These are phyloP conservation scores for Cicer yamashitae DNA, from an alignment of 306 rosid species.

Conservation along the genomic window DNA sequence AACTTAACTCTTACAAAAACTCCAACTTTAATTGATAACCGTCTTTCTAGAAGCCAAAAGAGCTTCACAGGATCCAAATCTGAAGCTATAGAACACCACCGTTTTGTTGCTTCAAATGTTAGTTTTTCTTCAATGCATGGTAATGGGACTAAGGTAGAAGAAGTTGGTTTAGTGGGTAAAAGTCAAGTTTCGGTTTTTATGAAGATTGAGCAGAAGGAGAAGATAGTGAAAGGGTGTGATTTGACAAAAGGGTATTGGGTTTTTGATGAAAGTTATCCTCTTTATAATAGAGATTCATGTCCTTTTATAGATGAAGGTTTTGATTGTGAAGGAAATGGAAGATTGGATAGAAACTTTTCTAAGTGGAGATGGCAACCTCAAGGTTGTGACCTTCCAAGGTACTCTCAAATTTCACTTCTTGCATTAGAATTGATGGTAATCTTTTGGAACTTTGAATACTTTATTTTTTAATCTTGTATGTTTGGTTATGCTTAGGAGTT, in stretches of 20 bases:
- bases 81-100: conserved; percentile 3
- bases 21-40: conserved; percentile 54
- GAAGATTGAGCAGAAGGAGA: conserved; percentile 46
- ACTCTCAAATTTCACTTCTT: conserved; percentile 13
- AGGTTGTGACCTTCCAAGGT: conserved; percentile 77
- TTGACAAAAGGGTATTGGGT: conserved; percentile 79
- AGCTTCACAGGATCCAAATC: conserved; percentile 50
- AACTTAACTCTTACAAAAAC: conserved; percentile 51
- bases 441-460: too few species aligned
- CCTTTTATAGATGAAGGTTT: conserved; percentile 93
- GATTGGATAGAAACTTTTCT: conserved; percentile 69
- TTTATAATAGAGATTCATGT: conserved; percentile 71
- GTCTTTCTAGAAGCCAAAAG: conserved; percentile 48
- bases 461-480: background rate
- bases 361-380: conserved; percentile 91
- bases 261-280: conserved; percentile 75
- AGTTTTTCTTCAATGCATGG: conserved; percentile 47
- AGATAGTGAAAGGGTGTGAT: conserved; percentile 62
- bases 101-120: conserved; percentile 18
- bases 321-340: conserved; percentile 87
- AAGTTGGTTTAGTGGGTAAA: conserved; percentile 34
- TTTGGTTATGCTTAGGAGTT: conserved; percentile 19
- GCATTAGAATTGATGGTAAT: too few species aligned
- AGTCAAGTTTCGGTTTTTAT: conserved; percentile 39
- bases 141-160: conserved; percentile 37